Evolutionary conservation across 1,284 basidiomycete species (phyloP), one percentile per base, ranked within the genome.

Genomic region (Leucoagaricus sp.): DNA sequence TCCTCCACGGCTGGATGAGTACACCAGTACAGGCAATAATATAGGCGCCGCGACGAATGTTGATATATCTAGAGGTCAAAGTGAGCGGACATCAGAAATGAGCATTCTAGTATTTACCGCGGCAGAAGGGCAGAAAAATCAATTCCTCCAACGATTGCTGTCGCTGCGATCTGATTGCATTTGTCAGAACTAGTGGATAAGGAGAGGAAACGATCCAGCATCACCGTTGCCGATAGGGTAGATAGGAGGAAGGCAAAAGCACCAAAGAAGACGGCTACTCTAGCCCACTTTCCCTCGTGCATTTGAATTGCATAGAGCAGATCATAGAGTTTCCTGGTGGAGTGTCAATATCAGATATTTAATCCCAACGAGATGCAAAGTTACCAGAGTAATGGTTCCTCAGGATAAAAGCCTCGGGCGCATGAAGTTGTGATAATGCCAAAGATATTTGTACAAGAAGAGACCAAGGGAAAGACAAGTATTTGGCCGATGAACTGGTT

Each of bases 181-280:
- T 1, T 31, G 36, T 46, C 23, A 25, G 36, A 25, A 31, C 3
- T 46, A 25, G 15, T 21, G 17, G 19, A 40, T 13, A n/a, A 23
- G 17, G 13, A 28, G 26, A 29, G 26, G 25, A 23, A 17, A n/a
- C 7, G 12, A 38, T n/a, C n/a, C n/a, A 7, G 7, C 45, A 63
- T 61, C n/a, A 71, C 66, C 34, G 66, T 70, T 0, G 68, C 66
- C 25, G 63, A 69, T 9, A 70, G 31, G 55, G 69, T 67, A 1
- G 68, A 66, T 17, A 69, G 46, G 42, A 71, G 66, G 55, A 70
- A 69, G 1, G 69, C 65, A 55, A 67, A 65, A 25, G 65, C 64
- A n/a, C 67, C 68, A 47, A 71, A 71, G 58, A 71, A 71, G 1
- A 70, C 68, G 1, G 67, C 68, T 2, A 65, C 68, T 9, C 69